Base-by-base conservation (phyloP, 208 protist genomes). In the Acanthamoeba rhysodes region DNA sequence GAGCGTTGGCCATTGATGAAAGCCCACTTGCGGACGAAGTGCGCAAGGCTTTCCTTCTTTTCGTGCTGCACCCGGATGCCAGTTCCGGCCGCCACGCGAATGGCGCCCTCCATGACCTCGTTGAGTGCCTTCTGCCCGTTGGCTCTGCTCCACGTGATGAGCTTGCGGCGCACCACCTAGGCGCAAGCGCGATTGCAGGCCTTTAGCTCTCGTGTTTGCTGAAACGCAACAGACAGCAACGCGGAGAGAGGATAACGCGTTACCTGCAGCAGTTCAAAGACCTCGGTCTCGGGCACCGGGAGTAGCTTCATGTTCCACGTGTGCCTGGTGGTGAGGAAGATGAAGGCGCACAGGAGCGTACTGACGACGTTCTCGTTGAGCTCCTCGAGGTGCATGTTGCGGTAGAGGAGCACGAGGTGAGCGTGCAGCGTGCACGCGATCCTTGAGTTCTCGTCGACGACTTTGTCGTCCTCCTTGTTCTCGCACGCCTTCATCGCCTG, bases 311-410 rank as follows among this genome's bases (percentile, higher is more conserved):
- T 87, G 95, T 82, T 97, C 88, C 88, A 94, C 41, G 88, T 94
- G 90, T 98, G 96, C 27, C 97, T 82, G 53, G 93, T 96, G 76
- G 94, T 97, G 24, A 97, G 70, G 64, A 98, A 97, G 55, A 96
- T 48, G 64, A 97, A 68, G 27, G 57, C 55, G 53, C 93, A 96
- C 45, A 97, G 90, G 32, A 97, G 10, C 22, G 70, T 76, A 22
- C 41, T 55, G 22, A 74, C 91, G 37, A 95, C 27, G 55, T 97
- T 41, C 70, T 64, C 53, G 45, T 78, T 95, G 32, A 95, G 41
- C 94, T 70, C 59, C 24, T 66, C 94, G 24, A 64, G 27, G 16
- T 34, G n/a, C 41, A 95, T 72, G 90, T 96, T 97, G 53, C 96
- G 88, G 82, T 87, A 92, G 57, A 97, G 62, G 64, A 98, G 95